Evolutionary conservation across 345 rosid genomes (phyloP), one percentile per base, ranked within the genome.

Genomic region (Salix caprea): DNA sequence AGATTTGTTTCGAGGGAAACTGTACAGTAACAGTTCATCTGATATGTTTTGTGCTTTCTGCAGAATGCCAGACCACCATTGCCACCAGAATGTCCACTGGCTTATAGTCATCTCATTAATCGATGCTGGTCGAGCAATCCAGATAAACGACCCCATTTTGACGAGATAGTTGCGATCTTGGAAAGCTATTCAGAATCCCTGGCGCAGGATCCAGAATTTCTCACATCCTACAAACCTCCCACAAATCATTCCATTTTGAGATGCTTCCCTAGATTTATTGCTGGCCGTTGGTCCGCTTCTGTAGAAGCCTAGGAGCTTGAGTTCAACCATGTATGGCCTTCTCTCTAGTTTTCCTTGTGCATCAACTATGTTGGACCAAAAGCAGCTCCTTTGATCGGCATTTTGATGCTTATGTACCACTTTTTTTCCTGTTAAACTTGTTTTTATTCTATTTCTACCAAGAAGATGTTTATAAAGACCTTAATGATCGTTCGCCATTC

Each of bases 41-140:
- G 67, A 64, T 65, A 18, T 28, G 8, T 70, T 70, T n/a, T 18
- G 30, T 8, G 16, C 69, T 71, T 71, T 73, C 52, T 76, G 84
- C 90, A 91, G 92, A 89, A 91, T 73, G 90, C 91, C 11, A 89
- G 97, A 69, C 92, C 97, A 9, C 94, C 88, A 62, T 76, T 91
- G 39, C 94, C 92, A 32, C 79, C 87, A 0, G 69, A 81, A 30
- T 89, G 94, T 60, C 97, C 94, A 1, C 50, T 11, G 46, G 97
- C 91, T 5, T 77, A 90, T 16, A 83, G 81, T 62, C 85, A 77
- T 79, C 89, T 91, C 65, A 86, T 91, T 37, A 82, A 80, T 54
- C 74, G 86, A 67, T 91, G 97, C 80, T 90, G 94, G 97, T 90
- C 94, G 24, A 81, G 89, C 78, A 84, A 79, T 62, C 97, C 92